Evolutionary conservation across 129 eudicot species (phyloP), one percentile per base, ranked within the genome.

Genomic region (Pulicaria dysenterica): DNA sequence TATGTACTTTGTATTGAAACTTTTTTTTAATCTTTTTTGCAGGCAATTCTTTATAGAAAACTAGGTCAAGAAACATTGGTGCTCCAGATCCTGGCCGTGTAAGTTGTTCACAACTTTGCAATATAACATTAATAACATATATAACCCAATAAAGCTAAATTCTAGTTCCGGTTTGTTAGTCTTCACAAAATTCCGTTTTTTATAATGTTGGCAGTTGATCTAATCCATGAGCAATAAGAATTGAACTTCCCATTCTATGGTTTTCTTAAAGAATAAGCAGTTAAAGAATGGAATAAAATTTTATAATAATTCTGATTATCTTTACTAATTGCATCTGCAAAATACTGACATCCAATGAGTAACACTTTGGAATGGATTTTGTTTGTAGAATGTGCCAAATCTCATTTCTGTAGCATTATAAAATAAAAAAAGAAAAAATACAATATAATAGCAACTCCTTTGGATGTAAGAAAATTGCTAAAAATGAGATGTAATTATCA

Each of bases 1-100:
- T 34, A 60, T 73, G 49, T 42, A 40, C 34, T 12, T 64, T 42
- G 65, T 34, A 64, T 44, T 75, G 54, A 40, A 64, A 39, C 54
- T 67, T 14, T 58, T 48, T 56, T 78, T 77, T 60, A 14, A 8
- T 77, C 68, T 57, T n/a, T 72, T 16, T 79, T 70, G 67, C 96
- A 94, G 97, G 98, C 98, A 79, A 88, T 95, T 61, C 90, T 90
- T 50, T 95, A 90, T 76, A 74, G 95, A 70, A 95, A 91, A 73
- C 89, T 90, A 76, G 97, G 99, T 31, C 96, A 86, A 74, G 97
- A 95, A 85, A 83, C 94, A 8, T 79, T 86, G 77, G 99, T 90
- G 67, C 97, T 95, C 47, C 93, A 90, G 68, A 95, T 95, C 53
- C 78, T 95, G 75, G 99, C 97, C 7, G 82, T 95, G 99, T 95